Conservation (phyloP, 2,329 filamentous ascomycete genomes). For the Stenocarpella maydis region DNA sequence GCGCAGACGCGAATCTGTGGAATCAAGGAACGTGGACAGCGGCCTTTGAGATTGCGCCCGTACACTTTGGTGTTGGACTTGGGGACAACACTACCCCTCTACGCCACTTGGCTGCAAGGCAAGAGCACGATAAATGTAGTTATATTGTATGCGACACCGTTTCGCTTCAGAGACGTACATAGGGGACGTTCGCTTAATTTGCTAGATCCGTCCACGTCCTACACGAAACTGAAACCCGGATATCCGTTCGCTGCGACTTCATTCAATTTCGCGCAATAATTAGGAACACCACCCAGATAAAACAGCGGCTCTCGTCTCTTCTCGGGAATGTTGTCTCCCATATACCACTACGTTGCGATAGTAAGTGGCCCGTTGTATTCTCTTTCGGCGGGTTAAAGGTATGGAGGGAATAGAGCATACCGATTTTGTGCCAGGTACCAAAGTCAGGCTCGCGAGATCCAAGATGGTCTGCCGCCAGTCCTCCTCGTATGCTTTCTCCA, state of each 20-base stretch:
- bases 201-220: not conserved
- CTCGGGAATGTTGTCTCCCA: constrained; percentile 51
- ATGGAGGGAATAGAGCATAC: constrained; percentile 20
- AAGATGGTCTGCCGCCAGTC: constrained; percentile 44
- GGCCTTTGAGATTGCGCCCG: not conserved
- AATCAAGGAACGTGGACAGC: not conserved
- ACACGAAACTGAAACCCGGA: constrained; percentile 9
- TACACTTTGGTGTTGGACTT: not conserved
- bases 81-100: not conserved
- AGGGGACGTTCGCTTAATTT: not conserved
- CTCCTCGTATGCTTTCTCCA: constrained; percentile 42
- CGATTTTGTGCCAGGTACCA: constrained; percentile 45
- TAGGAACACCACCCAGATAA: constrained; percentile 43
- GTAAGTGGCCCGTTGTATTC: not conserved
- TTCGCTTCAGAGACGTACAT: too few relatives aligned
- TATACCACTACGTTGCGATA: constrained; percentile 45
- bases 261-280: constrained; percentile 32
- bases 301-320: constrained; percentile 48
- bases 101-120: not conserved
- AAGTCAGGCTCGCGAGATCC: constrained; percentile 41
- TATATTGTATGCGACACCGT: too few relatives aligned
- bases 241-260: constrained; percentile 14
- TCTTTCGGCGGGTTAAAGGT: not conserved
- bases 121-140: too few relatives aligned
- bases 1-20: too few relatives aligned